A percentile compares a stretch with the other conserved stretches of the same genome.
Conservation (phyloP, 192 early-diverging fungal genomes). For the Mortierella hygrophila region DNA sequence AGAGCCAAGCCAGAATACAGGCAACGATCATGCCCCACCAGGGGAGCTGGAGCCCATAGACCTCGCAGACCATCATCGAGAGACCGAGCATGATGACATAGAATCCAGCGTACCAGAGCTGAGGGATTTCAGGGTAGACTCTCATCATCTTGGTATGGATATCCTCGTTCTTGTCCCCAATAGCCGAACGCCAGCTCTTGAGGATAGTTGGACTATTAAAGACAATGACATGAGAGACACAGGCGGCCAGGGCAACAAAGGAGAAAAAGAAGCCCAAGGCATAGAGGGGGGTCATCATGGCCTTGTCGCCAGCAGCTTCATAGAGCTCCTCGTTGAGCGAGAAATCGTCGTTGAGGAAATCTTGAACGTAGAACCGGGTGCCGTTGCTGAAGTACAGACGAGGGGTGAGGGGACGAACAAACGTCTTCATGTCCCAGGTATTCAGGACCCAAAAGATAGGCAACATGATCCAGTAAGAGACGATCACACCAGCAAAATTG, state of each 20-base stretch:
- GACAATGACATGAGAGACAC: slow-evolving; percentile 69
- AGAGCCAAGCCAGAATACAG: slow-evolving; percentile 43
- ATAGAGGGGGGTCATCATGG: slow-evolving; percentile 62
- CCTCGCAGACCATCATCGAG: slow-evolving; percentile 45
- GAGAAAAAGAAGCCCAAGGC: slow-evolving; percentile 50
- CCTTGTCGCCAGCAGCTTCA: slow-evolving; percentile 53
- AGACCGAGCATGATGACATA: slow-evolving; percentile 53
- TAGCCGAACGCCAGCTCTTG: slow-evolving; percentile 8
- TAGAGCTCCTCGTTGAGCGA: slow-evolving; percentile 59
- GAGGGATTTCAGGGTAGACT: slow-evolving; percentile 61
- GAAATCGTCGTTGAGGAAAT: slow-evolving; percentile 13
- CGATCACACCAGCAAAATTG: slow-evolving; percentile 67
- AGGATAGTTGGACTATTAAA: slow-evolving; percentile 74
- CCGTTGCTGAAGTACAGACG: slow-evolving; percentile 25
- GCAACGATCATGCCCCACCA: slow-evolving; percentile 65
- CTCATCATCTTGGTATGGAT: slow-evolving; percentile 57
- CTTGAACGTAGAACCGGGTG: slow-evolving; percentile 11
- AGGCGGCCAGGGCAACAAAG: slow-evolving; percentile 62
- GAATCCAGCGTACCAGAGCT: slow-evolving; percentile 63
- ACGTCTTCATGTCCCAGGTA: slow-evolving; percentile 17
- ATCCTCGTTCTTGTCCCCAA: slow-evolving; percentile 27
- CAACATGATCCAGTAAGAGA: slow-evolving; percentile 76
- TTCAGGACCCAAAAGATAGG: slow-evolving; percentile 75
- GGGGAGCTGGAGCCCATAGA: slow-evolving; percentile 53
- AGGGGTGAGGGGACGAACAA: slow-evolving; percentile 22